Evolutionary conservation across 139 green algal genomes (phyloP), one percentile per base, ranked within the genome.

Genomic region (Nannochloris sp.): DNA sequence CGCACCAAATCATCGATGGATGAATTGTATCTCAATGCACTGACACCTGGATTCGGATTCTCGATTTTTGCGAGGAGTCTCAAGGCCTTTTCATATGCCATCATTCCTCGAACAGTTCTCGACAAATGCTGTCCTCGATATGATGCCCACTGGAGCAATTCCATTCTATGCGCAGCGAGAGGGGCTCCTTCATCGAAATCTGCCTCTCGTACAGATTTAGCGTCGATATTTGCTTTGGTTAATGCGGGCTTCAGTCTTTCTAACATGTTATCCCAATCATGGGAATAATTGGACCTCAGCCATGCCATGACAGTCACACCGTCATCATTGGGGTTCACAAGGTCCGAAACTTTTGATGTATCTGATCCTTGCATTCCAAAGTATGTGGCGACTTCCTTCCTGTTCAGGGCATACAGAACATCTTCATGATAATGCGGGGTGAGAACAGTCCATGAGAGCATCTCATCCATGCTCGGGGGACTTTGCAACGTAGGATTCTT

Each of bases 71-170:
- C 73, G 44, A 84, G 72, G 64, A 81, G 72, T 31, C 73, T 63
- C 44, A 95, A 71, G 25, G 78, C 84, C 6, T 63, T 65, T 53
- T 84, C 80, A 62, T 86, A 84, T 10, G 75, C 53, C 84, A 91
- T 91, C 84, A 91, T 91, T 62, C 84, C 79, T 33, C 77, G 65
- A 17, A 94, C 83, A 3, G 87, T 93, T 37, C 87, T 78, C 2
- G 84, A 70, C 57, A 95, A 82, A 65, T 91, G 82, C 76, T 95
- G 88, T 17, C 85, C 85, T 5, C 88, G 66, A 62, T 90, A 82
- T 5, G 77, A 87, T 26, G 88, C 89, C 88, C 88, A 95, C 68
- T 89, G 66, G 68, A 85, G 84, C 67, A 94, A 64, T 63, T 95
- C 73, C 59, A 72, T 78, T 62, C 79, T 70, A 37, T 37, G 16